phyloP scores from a whole-genome alignment of 75 land plant genomes.

The Chamaecyparis obtusa region DNA sequence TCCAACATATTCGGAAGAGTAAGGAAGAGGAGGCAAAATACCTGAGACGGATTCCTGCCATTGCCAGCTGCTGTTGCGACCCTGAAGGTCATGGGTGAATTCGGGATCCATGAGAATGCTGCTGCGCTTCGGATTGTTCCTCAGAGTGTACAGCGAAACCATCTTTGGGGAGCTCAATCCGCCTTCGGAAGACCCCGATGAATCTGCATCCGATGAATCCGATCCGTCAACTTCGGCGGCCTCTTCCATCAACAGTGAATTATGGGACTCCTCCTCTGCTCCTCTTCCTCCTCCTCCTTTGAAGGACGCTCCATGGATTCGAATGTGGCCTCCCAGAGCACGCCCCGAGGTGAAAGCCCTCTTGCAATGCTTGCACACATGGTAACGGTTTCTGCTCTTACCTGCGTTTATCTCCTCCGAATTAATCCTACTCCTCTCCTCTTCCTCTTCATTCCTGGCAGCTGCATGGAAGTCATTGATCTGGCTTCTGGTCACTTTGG shows the following conservation, averaged over 20 bases:
- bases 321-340: constrained; percentile 36
- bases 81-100: constrained; percentile 3
- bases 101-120: constrained; percentile 15
- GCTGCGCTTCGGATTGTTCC: constrained; percentile 16
- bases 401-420: background rate
- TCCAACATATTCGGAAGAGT: background rate
- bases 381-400: constrained; percentile 12
- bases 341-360: constrained; percentile 25
- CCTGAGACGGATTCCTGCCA: background rate
- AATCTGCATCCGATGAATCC: background rate
- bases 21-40: constrained; percentile 1
- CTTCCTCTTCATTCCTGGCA: background rate
- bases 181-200: constrained; percentile 1
- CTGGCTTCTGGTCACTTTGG: constrained; percentile 18
- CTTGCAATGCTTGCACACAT: constrained; percentile 24
- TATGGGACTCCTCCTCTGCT: background rate
- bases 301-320: constrained; percentile 24
- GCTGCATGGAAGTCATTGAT: constrained; percentile 14
- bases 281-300: background rate
- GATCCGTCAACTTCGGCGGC: constrained; percentile 5
- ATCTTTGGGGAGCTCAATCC: constrained; percentile 1
- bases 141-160: constrained; percentile 11
- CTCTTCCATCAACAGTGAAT: background rate
- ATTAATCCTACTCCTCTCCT: background rate
- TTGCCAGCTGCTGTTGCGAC: background rate